phyloP scores from a whole-genome alignment of 148 eudicot genomes.

The Vaccinium corymbosum region DNA sequence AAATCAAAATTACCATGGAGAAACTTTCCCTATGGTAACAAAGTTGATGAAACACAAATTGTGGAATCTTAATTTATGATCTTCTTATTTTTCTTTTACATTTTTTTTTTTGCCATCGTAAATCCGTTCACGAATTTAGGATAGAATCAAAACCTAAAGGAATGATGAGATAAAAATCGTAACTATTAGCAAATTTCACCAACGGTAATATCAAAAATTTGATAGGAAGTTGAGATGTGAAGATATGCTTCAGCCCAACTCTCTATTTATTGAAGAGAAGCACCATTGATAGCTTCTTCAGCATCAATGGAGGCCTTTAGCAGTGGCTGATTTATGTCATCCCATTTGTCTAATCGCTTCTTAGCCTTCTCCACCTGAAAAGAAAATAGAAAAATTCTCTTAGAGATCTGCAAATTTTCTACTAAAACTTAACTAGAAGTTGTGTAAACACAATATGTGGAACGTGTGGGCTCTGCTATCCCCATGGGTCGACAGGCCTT shows the following conservation, averaged over 20 bases:
- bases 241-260: not conserved
- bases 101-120: too few relatives aligned
- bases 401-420: not conserved
- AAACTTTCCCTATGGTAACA: too few relatives aligned
- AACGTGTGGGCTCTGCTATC: too few relatives aligned
- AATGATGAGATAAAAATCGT: not conserved
- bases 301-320: constrained; percentile 11
- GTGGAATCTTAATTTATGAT: too few relatives aligned
- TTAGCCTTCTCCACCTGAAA: constrained; percentile 34
- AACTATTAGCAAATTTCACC: not conserved
- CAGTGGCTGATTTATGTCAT: constrained; percentile 19
- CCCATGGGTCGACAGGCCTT: too few relatives aligned
- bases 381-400: not conserved
- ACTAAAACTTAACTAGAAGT: too few relatives aligned
- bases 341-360: constrained; percentile 34
- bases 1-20: too few relatives aligned
- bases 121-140: not conserved
- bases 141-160: not conserved
- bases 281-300: not conserved
- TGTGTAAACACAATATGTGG: too few relatives aligned
- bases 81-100: too few relatives aligned
- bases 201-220: not conserved
- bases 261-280: not conserved
- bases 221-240: not conserved
- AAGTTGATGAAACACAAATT: too few relatives aligned